A percentile compares a stretch with the other conserved stretches of the same genome.
phyloP scores from a whole-genome alignment of 179 eudicot genomes.

The Beta lomatogona region DNA sequence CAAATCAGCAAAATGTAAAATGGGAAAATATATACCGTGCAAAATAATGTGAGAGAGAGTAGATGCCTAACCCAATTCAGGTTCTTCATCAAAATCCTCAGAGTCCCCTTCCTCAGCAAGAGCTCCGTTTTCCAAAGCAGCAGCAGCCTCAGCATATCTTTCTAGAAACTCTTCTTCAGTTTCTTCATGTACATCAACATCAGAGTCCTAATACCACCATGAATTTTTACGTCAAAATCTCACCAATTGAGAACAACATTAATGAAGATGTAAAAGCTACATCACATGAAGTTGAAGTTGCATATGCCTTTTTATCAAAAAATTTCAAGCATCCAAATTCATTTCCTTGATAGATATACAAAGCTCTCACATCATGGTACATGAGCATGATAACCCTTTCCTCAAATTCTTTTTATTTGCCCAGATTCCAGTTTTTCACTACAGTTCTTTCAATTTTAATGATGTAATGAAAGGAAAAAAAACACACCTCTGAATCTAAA shows the following conservation, averaged over 20 bases:
- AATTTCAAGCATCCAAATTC: not conserved
- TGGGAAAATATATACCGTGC: no score
- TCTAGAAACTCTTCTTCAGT: conserved; percentile 80
- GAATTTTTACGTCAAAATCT: not conserved
- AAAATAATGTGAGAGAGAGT: conserved; percentile 1
- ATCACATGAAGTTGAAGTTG: not conserved
- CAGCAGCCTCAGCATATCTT: conserved; percentile 76
- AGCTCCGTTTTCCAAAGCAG: conserved; percentile 60
- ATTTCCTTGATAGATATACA: not conserved
- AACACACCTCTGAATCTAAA: not conserved
- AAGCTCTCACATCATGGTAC: not conserved
- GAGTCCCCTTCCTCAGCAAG: conserved; percentile 58
- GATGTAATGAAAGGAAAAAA: not conserved
- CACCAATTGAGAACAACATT: conserved; percentile 3
- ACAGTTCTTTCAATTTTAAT: not conserved
- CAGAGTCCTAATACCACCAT: conserved; percentile 52
- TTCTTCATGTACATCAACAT: conserved; percentile 70
- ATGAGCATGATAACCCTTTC: not conserved
- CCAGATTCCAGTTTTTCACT: not conserved
- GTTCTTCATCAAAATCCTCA: conserved; percentile 64
- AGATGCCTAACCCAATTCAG: conserved; percentile 61
- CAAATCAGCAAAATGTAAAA: no score
- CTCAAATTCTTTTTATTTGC: not conserved
- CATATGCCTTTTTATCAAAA: not conserved
- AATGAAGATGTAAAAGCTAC: not conserved